Base-by-base conservation (phyloP, 352 stramenopile genomes). In the Globisporangium parvum region DNA sequence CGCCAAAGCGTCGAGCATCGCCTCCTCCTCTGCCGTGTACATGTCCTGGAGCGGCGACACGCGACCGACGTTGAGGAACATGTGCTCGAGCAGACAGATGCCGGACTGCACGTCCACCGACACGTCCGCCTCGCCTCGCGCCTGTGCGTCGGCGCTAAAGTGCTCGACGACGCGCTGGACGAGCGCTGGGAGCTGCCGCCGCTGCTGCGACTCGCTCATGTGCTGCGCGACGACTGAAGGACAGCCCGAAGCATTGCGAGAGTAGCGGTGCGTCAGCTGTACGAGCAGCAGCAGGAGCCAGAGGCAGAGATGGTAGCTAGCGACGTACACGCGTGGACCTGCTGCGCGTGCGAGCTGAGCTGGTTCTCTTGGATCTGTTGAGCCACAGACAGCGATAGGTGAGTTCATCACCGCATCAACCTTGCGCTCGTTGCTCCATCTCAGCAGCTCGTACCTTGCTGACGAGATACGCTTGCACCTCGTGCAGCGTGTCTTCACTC, bases 21-120 rank as follows among this genome's bases (percentile, higher is more conserved):
- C 75, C 49, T 88, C 79, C 66, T 91, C 77, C 51, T 91, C 78
- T 11, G 65, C 66, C 6, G 78, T 88, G 71, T 91, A 91, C 66
- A 91, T 91, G 57, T 87, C 75, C 37, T 86, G 58, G 3, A 91
- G 59, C 20, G 80, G 80, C 17, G 80, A 88, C 11, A 58, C 62
- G n/a, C 78, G 71, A 23, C 78, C 80, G 4, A 81, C 35, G 0
- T 65, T 62, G 8, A 81, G 60, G 47, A 88, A 75, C 60, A 84
- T 72, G 62, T 86, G 75, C 59, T 89, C 77, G 23, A 91, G 52
- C 0, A 88, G 53, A 45, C 80, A 91, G 33, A 89, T 62, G 53
- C 75, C 83, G 14, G 80, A 75, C 59, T 89, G 80, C 8, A 85
- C 57, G 52, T 91, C 80, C 10, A 91, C 26, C 15, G 75, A 78